Base-by-base conservation (phyloP, 1,284 basidiomycete species). In the Trametes versicolor region DNA sequence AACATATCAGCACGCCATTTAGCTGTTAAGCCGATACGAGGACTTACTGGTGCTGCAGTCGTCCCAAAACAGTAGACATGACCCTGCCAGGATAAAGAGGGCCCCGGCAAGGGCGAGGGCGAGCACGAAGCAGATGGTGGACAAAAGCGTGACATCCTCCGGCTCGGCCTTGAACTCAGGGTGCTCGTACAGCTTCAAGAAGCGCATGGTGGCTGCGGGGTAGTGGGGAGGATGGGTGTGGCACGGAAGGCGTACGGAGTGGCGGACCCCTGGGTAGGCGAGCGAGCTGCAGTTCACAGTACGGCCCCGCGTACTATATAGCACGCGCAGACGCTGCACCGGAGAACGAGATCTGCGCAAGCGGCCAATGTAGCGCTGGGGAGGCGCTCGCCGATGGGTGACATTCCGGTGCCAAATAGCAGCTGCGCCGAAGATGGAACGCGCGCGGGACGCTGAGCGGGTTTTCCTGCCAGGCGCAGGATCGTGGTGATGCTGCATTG, bases 41-140 rank as follows among this genome's bases (percentile, higher is more conserved):
- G 7, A 67, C 74, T 67, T 49, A 74, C 74, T 65, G 63, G 67
- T 66, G 47, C 55, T 69, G 62, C 73, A 73, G 54, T 77, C 74
- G 25, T 75, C 70, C 68, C 70, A 72, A 36, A 72, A 65, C 1
- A 75, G 29, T 9, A 73, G 53, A 52, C 69, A 76, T 15, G 72
- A 71, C 9, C 73, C 58, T 39, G 69, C 64, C 49, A 73, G 59
- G 58, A 75, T 69, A 61, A 75, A 70, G 54, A 73, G 43, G 47
- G 71, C 74, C 19, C 70, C 75, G 15, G 62, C 61, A 21, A 75
- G 32, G 17, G 66, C 71, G 45, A 76, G 64, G 39, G 64, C 60
- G 34, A 74, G 64, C 29, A 76, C 73, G 59, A 75, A 70, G 68
- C 72, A 70, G 50, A 76, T 69, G n/a, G 74, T 76, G 32, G 74